A percentile compares a stretch with the other conserved stretches of the same genome.
phyloP scores from a whole-genome alignment of 1,284 basidiomycete species.

The Trichosporon coremiiforme region DNA sequence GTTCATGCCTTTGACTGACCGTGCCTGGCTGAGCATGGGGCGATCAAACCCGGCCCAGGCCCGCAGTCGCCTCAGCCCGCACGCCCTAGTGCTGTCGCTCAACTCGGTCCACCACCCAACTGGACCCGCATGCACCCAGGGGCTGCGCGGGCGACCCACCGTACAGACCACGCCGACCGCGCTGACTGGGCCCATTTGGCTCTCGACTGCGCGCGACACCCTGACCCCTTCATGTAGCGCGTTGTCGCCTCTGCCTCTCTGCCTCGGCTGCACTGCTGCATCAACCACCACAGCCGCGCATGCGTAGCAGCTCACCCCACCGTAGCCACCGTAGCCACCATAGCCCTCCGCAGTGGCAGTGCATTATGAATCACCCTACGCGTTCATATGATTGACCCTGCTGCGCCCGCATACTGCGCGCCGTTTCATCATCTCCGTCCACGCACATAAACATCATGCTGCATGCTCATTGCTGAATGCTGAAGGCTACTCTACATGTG shows the following conservation, averaged over 20 bases:
- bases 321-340: background rate
- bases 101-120: too few relatives aligned
- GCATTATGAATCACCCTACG: background rate
- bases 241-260: background rate
- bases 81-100: background rate
- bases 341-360: background rate
- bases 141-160: background rate
- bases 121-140: background rate
- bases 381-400: background rate
- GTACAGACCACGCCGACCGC: background rate
- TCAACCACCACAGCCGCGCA: too few relatives aligned
- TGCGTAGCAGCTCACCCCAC: background rate
- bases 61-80: slow-evolving; percentile 6
- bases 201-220: slow-evolving; percentile 14
- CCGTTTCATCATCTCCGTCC: background rate
- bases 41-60: slow-evolving; percentile 13
- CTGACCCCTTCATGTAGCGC: slow-evolving; percentile 11
- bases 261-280: too few relatives aligned
- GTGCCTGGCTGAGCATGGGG: slow-evolving; percentile 12
- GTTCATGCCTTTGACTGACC: background rate
- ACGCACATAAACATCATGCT: slow-evolving; percentile 13
- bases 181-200: background rate
- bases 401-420: background rate
- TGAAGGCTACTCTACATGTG: background rate
- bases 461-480: background rate